Conservation (phyloP, 208 protist species). For the Porcisia hertigi region DNA sequence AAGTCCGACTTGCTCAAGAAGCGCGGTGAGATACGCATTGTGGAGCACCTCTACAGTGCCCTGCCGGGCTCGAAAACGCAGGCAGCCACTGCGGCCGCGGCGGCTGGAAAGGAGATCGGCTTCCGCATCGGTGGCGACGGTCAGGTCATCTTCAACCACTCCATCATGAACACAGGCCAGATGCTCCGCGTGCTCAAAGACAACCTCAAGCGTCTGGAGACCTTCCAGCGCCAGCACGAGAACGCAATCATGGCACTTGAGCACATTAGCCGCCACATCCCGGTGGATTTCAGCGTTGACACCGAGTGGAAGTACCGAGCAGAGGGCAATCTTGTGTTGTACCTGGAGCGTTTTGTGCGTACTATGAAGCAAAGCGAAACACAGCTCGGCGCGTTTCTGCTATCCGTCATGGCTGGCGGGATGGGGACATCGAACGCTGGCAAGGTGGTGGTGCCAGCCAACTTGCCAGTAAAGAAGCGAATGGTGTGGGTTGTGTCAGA, state of each 20-base stretch:
- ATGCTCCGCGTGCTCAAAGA: slow-evolving; percentile 81
- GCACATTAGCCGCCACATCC: slow-evolving; percentile 68
- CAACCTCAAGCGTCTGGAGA: slow-evolving; percentile 66
- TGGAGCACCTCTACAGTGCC: slow-evolving; percentile 54
- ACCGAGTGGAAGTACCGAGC: slow-evolving; percentile 78
- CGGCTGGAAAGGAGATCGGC: slow-evolving; percentile 59
- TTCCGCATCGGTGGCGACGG: slow-evolving; percentile 79
- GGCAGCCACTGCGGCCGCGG: slow-evolving; percentile 2
- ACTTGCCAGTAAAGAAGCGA: slow-evolving; percentile 46
- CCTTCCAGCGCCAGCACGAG: slow-evolving; percentile 60
- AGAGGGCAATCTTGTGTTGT: slow-evolving; percentile 61
- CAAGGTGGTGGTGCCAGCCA: slow-evolving; percentile 22
- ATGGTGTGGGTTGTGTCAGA: slow-evolving; percentile 88
- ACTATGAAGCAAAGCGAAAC: slow-evolving; percentile 70
- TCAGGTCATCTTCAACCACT: slow-evolving; percentile 58
- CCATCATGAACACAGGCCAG: slow-evolving; percentile 71
- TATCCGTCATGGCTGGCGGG: slow-evolving; percentile 31
- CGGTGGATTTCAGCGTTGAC: slow-evolving; percentile 84
- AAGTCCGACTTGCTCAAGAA: slow-evolving; percentile 72
- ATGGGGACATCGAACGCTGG: slow-evolving; percentile 7
- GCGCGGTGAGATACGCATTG: slow-evolving; percentile 61
- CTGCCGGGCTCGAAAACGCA: slow-evolving; percentile 17
- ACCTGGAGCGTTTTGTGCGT: slow-evolving; percentile 54
- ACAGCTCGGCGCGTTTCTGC: slow-evolving; percentile 58
- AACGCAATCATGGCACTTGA: slow-evolving; percentile 58